Evolutionary conservation across 805 yeast species (phyloP).

Genomic region (Candida ponderosae): DNA sequence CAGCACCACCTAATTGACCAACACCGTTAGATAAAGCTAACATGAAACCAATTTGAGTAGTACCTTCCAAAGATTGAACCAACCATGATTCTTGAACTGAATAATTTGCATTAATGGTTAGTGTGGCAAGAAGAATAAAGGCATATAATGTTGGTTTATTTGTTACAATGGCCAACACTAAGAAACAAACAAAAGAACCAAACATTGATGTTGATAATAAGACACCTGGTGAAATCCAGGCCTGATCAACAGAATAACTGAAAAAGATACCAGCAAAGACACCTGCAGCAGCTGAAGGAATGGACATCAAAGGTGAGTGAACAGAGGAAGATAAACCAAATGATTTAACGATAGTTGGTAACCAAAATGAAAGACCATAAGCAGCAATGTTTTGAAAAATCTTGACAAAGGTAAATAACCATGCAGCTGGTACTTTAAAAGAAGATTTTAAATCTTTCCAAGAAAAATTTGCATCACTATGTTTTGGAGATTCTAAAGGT

Average conservation of each 20-base stretch:
- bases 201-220: background rate
- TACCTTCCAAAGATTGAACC: slow-evolving; percentile 3
- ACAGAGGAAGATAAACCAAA: slow-evolving; percentile 3
- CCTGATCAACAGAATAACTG: slow-evolving; percentile 9
- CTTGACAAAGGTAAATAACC: slow-evolving; percentile 5
- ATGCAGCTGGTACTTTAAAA: slow-evolving; percentile 4
- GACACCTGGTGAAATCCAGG: slow-evolving; percentile 2
- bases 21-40: slow-evolving; percentile 4
- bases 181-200: slow-evolving; percentile 1
- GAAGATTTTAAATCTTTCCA: background rate
- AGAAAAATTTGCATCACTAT: slow-evolving; percentile 1
- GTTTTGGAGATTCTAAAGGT: slow-evolving; percentile 3
- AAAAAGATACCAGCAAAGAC: slow-evolving; percentile 8
- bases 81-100: slow-evolving; percentile 7
- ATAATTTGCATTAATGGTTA: slow-evolving; percentile 6
- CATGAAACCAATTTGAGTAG: slow-evolving; percentile 6
- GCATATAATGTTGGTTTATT: slow-evolving; percentile 4
- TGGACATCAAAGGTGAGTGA: slow-evolving; percentile 8
- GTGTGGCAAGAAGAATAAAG: slow-evolving; percentile 5
- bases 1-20: slow-evolving; percentile 8
- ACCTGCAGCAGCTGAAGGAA: slow-evolving; percentile 10
- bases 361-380: slow-evolving; percentile 10
- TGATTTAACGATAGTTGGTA: slow-evolving; percentile 9
- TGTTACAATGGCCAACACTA: slow-evolving; percentile 3
- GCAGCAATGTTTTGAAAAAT: slow-evolving; percentile 9